Percentiles rank a stretch among this genome's conserved stretches.
phyloP scores from a whole-genome alignment of 2,329 filamentous ascomycete species.

The Clonostachys rhizophaga region DNA sequence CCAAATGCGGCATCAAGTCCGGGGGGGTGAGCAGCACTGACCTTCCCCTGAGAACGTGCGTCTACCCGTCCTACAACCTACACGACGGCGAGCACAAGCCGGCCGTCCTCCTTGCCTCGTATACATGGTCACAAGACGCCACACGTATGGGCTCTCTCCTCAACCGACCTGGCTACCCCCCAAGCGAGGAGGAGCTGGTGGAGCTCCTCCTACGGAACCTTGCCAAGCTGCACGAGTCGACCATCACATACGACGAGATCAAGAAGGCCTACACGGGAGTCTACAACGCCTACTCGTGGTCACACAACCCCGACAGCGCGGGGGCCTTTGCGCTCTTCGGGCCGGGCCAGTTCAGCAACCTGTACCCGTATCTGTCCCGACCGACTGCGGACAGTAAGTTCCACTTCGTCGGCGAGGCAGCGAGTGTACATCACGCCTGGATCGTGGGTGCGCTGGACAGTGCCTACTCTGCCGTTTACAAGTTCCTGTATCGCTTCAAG shows the following conservation, averaged over 20 bases:
- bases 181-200: slow-evolving; percentile 2
- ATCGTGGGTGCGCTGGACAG: slow-evolving; percentile 29
- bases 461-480: slow-evolving; percentile 9
- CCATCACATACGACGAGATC: slow-evolving; percentile 2
- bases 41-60: slow-evolving; percentile 18
- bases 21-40: slow-evolving; percentile 23
- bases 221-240: slow-evolving; percentile 3
- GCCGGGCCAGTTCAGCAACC: slow-evolving; percentile 27
- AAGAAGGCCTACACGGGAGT: slow-evolving; percentile 1
- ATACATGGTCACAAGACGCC: slow-evolving; percentile 28
- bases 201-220: slow-evolving; percentile 7
- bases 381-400: slow-evolving; percentile 17
- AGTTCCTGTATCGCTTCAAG: slow-evolving; percentile 2
- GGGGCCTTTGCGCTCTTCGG: slow-evolving; percentile 29
- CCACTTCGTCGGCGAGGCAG: slow-evolving; percentile 27
- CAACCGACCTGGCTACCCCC: not conserved
- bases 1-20: slow-evolving; percentile 10
- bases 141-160: slow-evolving; percentile 19
- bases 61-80: slow-evolving; percentile 29
- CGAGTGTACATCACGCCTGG: slow-evolving; percentile 30
- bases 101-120: slow-evolving; percentile 26
- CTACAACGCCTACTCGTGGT: slow-evolving; percentile 31
- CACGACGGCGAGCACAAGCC: slow-evolving; percentile 9
- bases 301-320: slow-evolving; percentile 18
- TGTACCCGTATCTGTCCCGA: slow-evolving; percentile 21